Evolutionary conservation across 192 early-diverging fungal species (phyloP).

Genomic region (Umbelopsis sp.): DNA sequence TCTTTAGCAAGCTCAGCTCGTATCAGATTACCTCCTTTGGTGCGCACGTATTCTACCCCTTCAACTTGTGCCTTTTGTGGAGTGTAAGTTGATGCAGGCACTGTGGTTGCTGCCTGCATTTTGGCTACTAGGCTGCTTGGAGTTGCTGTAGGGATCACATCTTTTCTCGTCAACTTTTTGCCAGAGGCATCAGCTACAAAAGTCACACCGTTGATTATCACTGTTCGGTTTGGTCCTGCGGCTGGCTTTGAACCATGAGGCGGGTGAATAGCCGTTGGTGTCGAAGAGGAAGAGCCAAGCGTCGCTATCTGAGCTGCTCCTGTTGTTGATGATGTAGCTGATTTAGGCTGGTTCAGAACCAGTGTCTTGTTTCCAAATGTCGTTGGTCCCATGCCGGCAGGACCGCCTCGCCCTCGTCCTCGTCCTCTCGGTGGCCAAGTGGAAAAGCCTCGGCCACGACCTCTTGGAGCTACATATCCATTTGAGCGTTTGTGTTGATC

Average conservation of each 20-base stretch:
- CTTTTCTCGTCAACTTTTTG: constrained; percentile 39
- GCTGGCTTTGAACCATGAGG: neutral
- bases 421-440: neutral
- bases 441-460: neutral
- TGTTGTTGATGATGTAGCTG: neutral
- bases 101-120: neutral
- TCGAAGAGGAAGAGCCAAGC: neutral
- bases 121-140: neutral
- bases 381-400: neutral
- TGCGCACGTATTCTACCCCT: constrained; percentile 42
- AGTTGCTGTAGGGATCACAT: neutral
- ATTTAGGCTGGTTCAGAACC: constrained; percentile 3
- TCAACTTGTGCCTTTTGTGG: constrained; percentile 40
- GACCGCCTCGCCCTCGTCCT: neutral
- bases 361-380: constrained; percentile 12
- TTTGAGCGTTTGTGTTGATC: constrained; percentile 2
- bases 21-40: constrained; percentile 41
- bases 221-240: constrained; percentile 7
- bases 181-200: constrained; percentile 41
- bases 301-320: neutral
- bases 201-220: constrained; percentile 40
- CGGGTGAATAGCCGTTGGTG: neutral
- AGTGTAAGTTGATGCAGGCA: neutral
- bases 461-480: neutral
- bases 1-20: constrained; percentile 37